Evolutionary conservation across 202 grass and related monocot genomes (phyloP).

Genomic region (Setaria viridis): DNA sequence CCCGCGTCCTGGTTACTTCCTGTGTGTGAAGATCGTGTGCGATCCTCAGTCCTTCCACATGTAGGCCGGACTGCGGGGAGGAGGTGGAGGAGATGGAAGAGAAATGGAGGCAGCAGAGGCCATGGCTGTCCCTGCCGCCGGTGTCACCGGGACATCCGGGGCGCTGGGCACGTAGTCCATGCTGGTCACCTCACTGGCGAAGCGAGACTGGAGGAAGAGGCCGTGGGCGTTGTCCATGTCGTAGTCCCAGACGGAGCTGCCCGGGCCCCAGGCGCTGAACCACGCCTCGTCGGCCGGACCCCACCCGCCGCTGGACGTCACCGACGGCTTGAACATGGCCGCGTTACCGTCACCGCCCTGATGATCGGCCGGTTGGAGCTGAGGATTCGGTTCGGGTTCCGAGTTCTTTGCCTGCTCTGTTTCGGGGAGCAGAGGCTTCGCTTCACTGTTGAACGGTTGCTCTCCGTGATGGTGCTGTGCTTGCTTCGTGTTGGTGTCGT

Average conservation of each 20-base stretch:
- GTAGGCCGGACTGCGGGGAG: conserved; percentile 49
- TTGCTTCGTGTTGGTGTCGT: conserved; percentile 29
- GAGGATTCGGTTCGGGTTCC: conserved; percentile 33
- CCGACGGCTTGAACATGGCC: conserved; percentile 43
- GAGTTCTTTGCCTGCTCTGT: conserved; percentile 44
- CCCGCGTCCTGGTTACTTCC: background rate
- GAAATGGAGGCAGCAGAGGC: conserved; percentile 22
- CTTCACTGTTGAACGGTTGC: background rate
- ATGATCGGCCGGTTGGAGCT: conserved; percentile 26
- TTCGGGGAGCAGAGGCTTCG: conserved; percentile 27
- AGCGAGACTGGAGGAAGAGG: conserved; percentile 75
- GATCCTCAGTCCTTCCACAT: conserved; percentile 65
- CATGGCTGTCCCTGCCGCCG: conserved; percentile 26
- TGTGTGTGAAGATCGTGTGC: background rate
- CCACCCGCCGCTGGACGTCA: conserved; percentile 55
- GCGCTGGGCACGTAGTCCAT: conserved; percentile 49
- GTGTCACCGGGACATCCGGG: conserved; percentile 4
- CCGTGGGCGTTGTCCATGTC: conserved; percentile 84
- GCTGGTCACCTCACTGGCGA: conserved; percentile 55
- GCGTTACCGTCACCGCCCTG: conserved; percentile 36
- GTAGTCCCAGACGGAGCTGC: conserved; percentile 92
- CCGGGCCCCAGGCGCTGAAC: conserved; percentile 90
- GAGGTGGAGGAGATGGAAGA: conserved; percentile 41
- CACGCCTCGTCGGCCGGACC: conserved; percentile 82
- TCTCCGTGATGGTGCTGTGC: conserved; percentile 13